phyloP scores from a whole-genome alignment of 495 filamentous ascomycete species.

The Talaromyces ruber region DNA sequence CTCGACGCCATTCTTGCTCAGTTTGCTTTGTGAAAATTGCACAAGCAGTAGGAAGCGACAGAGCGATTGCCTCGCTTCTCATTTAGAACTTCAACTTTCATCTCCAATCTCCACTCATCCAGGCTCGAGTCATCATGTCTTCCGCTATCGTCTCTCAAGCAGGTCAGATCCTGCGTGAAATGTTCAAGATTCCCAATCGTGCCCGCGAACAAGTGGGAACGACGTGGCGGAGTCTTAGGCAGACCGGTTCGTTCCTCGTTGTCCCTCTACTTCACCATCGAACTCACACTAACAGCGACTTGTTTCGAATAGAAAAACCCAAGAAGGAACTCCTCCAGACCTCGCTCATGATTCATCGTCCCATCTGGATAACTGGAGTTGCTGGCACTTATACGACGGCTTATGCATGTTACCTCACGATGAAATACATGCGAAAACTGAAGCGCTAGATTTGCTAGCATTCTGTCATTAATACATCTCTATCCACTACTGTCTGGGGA shows the following conservation, averaged over 20 bases:
- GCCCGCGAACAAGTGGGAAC: conserved; percentile 5
- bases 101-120: neutral
- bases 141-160: conserved; percentile 5
- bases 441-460: neutral
- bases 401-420: conserved; percentile 30
- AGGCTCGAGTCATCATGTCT: neutral
- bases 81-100: neutral
- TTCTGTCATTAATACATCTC: neutral
- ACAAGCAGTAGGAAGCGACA: neutral
- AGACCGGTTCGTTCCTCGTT: neutral
- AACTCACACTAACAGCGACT: neutral
- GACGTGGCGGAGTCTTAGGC: neutral
- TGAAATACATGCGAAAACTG: conserved; percentile 26
- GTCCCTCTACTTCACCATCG: neutral
- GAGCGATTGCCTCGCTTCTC: neutral
- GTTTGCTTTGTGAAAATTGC: neutral
- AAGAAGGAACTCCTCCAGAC: conserved; percentile 27
- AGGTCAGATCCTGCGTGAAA: conserved; percentile 8
- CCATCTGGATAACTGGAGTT: conserved; percentile 32
- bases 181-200: conserved; percentile 6
- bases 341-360: conserved; percentile 30
- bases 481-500: neutral
- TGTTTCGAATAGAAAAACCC: conserved; percentile 9
- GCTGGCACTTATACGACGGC: conserved; percentile 32
- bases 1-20: neutral